These are phyloP conservation scores for Cladosporium phlei DNA, from an alignment of 2,329 filamentous ascomycete genomes.

Conservation along the genomic window DNA sequence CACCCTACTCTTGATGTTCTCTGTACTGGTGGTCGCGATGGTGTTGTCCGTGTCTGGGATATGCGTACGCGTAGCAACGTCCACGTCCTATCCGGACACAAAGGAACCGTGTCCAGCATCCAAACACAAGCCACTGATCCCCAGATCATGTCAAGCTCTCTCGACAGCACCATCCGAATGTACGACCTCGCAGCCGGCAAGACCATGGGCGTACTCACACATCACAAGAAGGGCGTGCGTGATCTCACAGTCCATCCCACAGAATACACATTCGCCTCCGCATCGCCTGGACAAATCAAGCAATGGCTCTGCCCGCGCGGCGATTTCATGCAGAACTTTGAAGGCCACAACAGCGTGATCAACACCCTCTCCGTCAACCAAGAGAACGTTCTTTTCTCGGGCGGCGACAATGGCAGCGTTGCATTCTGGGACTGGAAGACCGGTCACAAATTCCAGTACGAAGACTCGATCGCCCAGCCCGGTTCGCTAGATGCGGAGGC, in stretches of 20 bases:
- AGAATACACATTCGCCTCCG: conserved; percentile 94
- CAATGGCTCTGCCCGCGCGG: conserved; percentile 99
- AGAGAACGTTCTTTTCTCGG: conserved; percentile 91
- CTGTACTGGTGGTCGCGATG: conserved; percentile 90
- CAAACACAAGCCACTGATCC: conserved; percentile 95
- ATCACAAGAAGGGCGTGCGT: conserved; percentile 96
- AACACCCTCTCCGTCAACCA: conserved; percentile 91
- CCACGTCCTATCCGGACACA: conserved; percentile 87
- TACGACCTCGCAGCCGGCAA: conserved; percentile 97
- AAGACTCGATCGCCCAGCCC: conserved; percentile 89
- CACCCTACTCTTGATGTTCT: conserved; percentile 93
- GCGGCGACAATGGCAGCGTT: conserved; percentile 92
- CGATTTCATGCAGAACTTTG: conserved; percentile 98
- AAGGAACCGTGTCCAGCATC: conserved; percentile 80
- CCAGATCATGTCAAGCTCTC: conserved; percentile 87
- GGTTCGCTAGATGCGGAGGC: conserved; percentile 91
- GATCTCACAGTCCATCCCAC: conserved; percentile 77
- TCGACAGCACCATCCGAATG: conserved; percentile 84
- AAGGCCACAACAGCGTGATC: conserved; percentile 93
- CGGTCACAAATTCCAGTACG: conserved; percentile 81
- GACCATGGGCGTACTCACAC: conserved; percentile 90
- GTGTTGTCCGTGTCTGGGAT: conserved; percentile 93
- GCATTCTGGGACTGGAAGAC: conserved; percentile 99
- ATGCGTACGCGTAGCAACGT: conserved; percentile 96
- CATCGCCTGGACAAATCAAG: conserved; percentile 90